Base-by-base conservation (phyloP, 2,329 filamentous ascomycete genomes). In the Ambrosiella beaveri region DNA sequence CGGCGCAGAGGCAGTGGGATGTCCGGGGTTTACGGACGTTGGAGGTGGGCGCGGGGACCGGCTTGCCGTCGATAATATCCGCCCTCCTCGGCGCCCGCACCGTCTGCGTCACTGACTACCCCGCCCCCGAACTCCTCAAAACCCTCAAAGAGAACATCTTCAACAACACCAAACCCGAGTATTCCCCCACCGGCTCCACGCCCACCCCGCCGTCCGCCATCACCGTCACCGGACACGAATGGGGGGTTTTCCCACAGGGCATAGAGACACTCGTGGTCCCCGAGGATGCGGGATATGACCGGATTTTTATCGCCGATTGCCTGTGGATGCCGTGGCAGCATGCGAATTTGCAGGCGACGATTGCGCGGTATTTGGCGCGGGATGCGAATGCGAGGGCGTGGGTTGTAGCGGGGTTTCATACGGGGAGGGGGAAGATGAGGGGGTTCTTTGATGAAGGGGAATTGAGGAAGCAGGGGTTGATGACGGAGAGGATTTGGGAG, bases 321-420 rank as follows among this genome's bases (percentile, higher is more conserved):
- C 74, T 86, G 59, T 88, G 85, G 84, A 86, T 88, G 81, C 78
- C 80, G 1, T 77, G 76, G 71, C 78, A 88, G 71, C 85, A 88
- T 68, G 74, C 69, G n/a, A 84, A 82, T 66, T 73, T 88, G 35
- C 75, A 75, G 52, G 68, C 66, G 47, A 85, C 82, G 27, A 79
- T 87, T 65, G 68, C 74, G 4, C 79, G 80, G 68, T 85, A 87
- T 65, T 71, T 88, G 15, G 63, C 67, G 9, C 68, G 65, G 2
- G 63, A 69, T 1, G 40, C 64, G 7, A 67, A 64, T 13, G 77
- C 80, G 1, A 72, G 78, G 39, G 76, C 81, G 55, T 80, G 82
- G 70, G 77, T 83, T n/a, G 74, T 87, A 6, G 83, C 79, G 0
- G 84, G 82, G 0, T 86, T 88, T 63, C 85, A 88, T 65, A 86